Evolutionary conservation across 148 eudicot genomes (phyloP).

Genomic region (Fallopia convolvulus): DNA sequence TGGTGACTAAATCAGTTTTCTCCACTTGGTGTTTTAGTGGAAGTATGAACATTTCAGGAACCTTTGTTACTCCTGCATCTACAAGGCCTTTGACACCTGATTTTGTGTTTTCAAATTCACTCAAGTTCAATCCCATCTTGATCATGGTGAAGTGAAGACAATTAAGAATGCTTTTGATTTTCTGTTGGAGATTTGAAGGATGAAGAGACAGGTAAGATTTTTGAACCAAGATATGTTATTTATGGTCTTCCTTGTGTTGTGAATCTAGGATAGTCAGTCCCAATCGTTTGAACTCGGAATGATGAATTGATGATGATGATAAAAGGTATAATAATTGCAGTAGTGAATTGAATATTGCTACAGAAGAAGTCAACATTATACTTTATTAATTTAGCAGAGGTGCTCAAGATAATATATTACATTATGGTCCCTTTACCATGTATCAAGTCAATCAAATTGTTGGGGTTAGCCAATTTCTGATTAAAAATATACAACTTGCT

Average conservation of each 20-base stretch:
- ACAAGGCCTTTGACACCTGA: slow-evolving; percentile 48
- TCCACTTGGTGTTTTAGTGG: slow-evolving; percentile 7
- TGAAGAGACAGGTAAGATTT: slow-evolving; percentile 6
- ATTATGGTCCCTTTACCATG: not conserved
- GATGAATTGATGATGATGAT: not conserved
- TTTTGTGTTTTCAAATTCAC: slow-evolving; percentile 30
- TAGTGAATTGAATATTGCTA: not conserved
- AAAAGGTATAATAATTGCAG: not conserved
- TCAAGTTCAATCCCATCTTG: slow-evolving; percentile 13
- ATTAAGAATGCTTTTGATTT: not conserved
- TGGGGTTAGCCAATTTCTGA: not conserved
- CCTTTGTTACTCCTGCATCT: slow-evolving; percentile 28
- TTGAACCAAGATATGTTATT: slow-evolving; percentile 2
- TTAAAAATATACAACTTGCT: not conserved
- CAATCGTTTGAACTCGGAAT: slow-evolving; percentile 4
- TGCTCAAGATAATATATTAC: not conserved
- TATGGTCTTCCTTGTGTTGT: slow-evolving; percentile 2
- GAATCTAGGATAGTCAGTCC: slow-evolving; percentile 8
- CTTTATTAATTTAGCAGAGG: not conserved
- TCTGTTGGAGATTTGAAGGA: not conserved
- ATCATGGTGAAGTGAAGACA: not conserved
- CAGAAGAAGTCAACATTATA: slow-evolving; percentile 11
- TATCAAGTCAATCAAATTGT: not conserved
- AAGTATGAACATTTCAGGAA: slow-evolving; percentile 29
- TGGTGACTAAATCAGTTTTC: not conserved